Evolutionary conservation across 108 stramenopile genomes (phyloP), one percentile per base, ranked within the genome.

Genomic region (Hondaea fermentalgiana): DNA sequence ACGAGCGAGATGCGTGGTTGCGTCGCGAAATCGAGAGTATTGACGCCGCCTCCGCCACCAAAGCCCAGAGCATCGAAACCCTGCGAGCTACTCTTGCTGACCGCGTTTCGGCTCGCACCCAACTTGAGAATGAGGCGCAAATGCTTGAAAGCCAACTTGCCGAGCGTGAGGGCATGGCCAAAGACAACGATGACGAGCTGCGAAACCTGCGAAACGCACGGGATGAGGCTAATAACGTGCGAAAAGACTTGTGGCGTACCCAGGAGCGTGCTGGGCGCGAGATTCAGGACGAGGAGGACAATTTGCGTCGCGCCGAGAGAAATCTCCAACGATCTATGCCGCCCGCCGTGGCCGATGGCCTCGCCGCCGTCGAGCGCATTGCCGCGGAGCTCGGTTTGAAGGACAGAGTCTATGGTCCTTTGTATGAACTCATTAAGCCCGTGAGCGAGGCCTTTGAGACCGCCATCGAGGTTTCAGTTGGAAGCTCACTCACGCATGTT

Each of bases 401-500:
- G 12, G 88, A 87, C 5, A 95, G 95, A 6, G 92, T 97, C 59
- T 96, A 96, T 90, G 99, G 99, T 10, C 94, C 97, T 72, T 90
- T 99, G 59, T 90, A 98, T 92, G 98, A 98, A 23, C 97, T 98
- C 90, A 92, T 99, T 87, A 72, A 91, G 21, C 92, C 98, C 25
- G 95, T 90, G 49, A 93, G 96, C 59, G 64, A 90, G 25, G 95
- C 96, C 92, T 98, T 96, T 87, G 95, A 93, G 53, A 96, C 96
- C 19, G 97, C 97, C 19, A 96, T 98, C 4, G 98, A 99, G 90
- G 95, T 96, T 14, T 96, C 98, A 14, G 97, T 97, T 6, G 97
- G 98, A 53, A 98, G 97, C 93, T 90, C 92, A 59, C 94, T 99
- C 23, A 99, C 98, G 93, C 97, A 99, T 91, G 96, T 98, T 57